Evolutionary conservation across 225 moss, liverwort and hornwort genomes (phyloP).

Genomic region (Sphagnum contortum): DNA sequence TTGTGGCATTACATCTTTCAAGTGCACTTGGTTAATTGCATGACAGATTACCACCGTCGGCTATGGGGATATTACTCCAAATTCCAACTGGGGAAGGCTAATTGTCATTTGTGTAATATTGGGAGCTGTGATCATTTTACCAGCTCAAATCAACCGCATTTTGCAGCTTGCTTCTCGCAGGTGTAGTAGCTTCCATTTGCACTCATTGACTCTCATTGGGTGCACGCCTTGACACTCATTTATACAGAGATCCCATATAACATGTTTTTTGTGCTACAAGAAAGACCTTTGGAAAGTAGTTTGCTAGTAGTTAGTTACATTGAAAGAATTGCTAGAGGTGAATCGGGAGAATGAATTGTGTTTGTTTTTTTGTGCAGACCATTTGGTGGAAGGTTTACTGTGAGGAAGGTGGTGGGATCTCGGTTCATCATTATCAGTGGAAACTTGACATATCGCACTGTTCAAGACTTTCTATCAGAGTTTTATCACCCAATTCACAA

Average conservation of each 20-base stretch:
- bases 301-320: no score
- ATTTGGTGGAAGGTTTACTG: constrained; percentile 72
- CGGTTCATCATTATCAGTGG: constrained; percentile 88
- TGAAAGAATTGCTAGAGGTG: no score
- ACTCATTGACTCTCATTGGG: no score
- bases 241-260: no score
- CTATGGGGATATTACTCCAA: constrained; percentile 77
- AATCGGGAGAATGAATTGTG: no score
- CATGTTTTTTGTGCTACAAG: no score
- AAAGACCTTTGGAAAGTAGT: no score
- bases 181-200: constrained; percentile 10
- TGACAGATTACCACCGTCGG: constrained; percentile 91
- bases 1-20: no score
- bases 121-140: constrained; percentile 57
- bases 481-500: constrained; percentile 78
- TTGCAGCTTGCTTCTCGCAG: constrained; percentile 71
- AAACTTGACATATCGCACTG: constrained; percentile 61
- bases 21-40: no score
- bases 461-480: constrained; percentile 80
- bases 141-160: constrained; percentile 71
- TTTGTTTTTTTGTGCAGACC: constrained; percentile 36
- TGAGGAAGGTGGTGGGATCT: constrained; percentile 73
- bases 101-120: constrained; percentile 56
- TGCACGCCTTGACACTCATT: no score
- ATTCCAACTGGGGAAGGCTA: constrained; percentile 56